Conservation (phyloP, 2,329 filamentous ascomycete species). For the Ilyonectria destructans region DNA sequence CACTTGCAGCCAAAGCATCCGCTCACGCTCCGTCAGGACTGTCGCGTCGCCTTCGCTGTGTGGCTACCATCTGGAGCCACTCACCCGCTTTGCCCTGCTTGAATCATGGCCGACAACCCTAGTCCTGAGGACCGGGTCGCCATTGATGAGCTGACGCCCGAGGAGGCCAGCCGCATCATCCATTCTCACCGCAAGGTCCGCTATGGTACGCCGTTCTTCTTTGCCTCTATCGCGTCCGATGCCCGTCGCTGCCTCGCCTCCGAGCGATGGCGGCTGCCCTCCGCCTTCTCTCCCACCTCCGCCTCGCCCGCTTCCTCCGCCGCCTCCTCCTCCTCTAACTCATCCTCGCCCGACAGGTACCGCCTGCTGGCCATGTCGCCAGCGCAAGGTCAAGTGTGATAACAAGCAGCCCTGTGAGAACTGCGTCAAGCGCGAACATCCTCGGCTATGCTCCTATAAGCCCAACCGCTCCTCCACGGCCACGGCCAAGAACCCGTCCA, state of each 20-base stretch:
- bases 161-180: constrained; percentile 79
- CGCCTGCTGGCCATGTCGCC: constrained; percentile 78
- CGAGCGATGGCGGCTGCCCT: not conserved
- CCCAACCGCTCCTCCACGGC: constrained; percentile 67
- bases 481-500: constrained; percentile 55
- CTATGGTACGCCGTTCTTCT: constrained; percentile 68
- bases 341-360: constrained; percentile 62
- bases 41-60: constrained; percentile 47
- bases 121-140: constrained; percentile 62
- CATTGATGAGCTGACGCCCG: constrained; percentile 73
- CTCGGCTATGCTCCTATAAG: constrained; percentile 77
- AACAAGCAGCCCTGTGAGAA: constrained; percentile 80
- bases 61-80: constrained; percentile 38
- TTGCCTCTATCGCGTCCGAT: not conserved
- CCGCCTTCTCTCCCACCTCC: not conserved
- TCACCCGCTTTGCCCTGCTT: constrained; percentile 39
- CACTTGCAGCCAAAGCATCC: constrained; percentile 46
- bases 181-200: constrained; percentile 79
- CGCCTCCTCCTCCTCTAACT: constrained; percentile 28
- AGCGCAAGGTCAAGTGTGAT: constrained; percentile 80
- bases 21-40: constrained; percentile 35
- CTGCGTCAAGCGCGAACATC: constrained; percentile 77
- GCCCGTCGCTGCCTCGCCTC: constrained; percentile 24
- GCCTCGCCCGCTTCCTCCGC: not conserved
- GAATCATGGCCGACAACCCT: constrained; percentile 63